These are phyloP conservation scores for Leavenworthia alabamica DNA, from an alignment of 345 rosid genomes.

Conservation along the genomic window DNA sequence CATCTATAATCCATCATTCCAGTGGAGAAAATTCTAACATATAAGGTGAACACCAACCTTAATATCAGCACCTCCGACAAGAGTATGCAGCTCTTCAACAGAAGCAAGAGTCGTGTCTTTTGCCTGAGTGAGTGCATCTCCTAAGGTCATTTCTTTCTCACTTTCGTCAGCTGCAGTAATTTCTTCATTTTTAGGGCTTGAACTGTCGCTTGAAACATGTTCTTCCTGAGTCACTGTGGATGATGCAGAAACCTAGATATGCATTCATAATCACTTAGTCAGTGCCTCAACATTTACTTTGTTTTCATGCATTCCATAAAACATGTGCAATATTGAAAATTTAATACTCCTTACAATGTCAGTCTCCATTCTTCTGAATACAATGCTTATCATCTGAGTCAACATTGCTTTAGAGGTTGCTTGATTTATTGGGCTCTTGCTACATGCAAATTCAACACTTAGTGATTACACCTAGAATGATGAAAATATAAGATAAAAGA, in stretches of 20 bases:
- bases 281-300: constrained; percentile 15
- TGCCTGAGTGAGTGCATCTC: constrained; percentile 72
- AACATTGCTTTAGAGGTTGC: constrained; percentile 98
- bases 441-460: constrained; percentile 41
- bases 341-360: constrained; percentile 54
- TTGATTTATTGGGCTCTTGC: constrained; percentile 98
- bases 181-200: constrained; percentile 44
- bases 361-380: constrained; percentile 92
- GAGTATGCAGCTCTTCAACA: constrained; percentile 92
- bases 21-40: background rate
- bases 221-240: constrained; percentile 46
- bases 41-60: constrained; percentile 46
- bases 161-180: constrained; percentile 43
- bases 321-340: constrained; percentile 11
- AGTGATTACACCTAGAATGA: constrained; percentile 23
- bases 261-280: constrained; percentile 34
- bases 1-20: background rate
- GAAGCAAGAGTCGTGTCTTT: constrained; percentile 75
- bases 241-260: constrained; percentile 52
- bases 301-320: constrained; percentile 5
- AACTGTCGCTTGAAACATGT: constrained; percentile 43
- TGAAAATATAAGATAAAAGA: constrained; percentile 4
- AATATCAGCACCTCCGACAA: constrained; percentile 97
- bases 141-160: constrained; percentile 67
- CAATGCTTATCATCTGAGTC: constrained; percentile 96